Evolutionary conservation across 2,329 filamentous ascomycete genomes (phyloP), one percentile per base, ranked within the genome.

Genomic region (Talaromyces sp.): DNA sequence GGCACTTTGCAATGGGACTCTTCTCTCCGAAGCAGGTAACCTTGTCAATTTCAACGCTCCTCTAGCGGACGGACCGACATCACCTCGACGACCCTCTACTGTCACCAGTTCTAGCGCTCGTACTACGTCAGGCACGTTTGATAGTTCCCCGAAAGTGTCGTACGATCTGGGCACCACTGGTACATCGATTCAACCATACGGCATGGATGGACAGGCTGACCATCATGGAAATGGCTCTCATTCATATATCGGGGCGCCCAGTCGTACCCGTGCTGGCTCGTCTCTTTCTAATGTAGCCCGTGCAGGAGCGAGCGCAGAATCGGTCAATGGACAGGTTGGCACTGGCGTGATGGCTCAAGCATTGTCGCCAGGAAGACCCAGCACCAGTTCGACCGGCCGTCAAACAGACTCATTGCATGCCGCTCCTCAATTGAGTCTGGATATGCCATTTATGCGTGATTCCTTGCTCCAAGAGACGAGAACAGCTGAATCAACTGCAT

Each of bases 1-100:
- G 46, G 84, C 85, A 17, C 89, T 96, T 57, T 83, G 92, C 72
- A 96, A 95, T 68, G 89, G 89, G 17, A 78, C 80, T 5, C 65
- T 85, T 71, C 69, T 88, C 74, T 71, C 84, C 65, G 78, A 86
- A 69, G 72, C 83, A 69, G 70, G 81, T 73, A 66, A 87, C 76
- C 21, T 83, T 78, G 65, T 87, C 74, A 73, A 88, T 76, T 81
- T 84, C 71, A 77, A 81, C 39, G 84, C 85, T 1, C 76, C 82
- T 5, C 71, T 65, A 53, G 69, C 69, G 43, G 65, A 73, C 11
- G 70, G 71, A 17, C 66, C 73, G 9, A 69, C 67, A 53, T 77
- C 77, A 0, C 66, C 77, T 57, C 72, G 78, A 69, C 67, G 83
- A 76, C 65, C 83, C 74, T 72, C 78, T 62, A 67, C 79, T 69